Conservation (phyloP, 202 grass and related monocot species). For the Alloteropsis angusta region DNA sequence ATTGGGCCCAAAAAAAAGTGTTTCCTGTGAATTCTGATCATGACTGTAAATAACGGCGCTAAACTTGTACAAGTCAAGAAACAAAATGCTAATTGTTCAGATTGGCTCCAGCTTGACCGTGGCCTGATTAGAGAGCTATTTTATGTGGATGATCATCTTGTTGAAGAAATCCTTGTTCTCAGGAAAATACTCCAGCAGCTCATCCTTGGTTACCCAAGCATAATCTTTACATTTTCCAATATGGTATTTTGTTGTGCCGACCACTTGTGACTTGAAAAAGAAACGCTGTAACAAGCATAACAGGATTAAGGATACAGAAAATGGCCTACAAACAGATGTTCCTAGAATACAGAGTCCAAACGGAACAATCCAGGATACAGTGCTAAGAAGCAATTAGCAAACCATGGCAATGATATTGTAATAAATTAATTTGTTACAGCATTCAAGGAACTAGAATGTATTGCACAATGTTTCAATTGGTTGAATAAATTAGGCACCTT, state of each 20-base stretch:
- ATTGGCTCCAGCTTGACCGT: not conserved
- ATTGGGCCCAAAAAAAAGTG: not conserved
- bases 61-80: conserved; percentile 16
- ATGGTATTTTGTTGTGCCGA: conserved; percentile 47
- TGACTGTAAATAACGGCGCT: not conserved
- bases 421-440: not conserved
- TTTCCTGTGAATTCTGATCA: not conserved
- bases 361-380: not conserved
- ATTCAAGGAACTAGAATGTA: not conserved
- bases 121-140: conserved; percentile 17
- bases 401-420: not conserved
- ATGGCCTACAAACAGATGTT: not conserved
- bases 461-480: not conserved
- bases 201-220: conserved; percentile 87
- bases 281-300: conserved; percentile 51
- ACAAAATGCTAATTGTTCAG: not conserved
- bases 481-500: conserved; percentile 49
- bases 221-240: conserved; percentile 77
- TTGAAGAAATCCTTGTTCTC: conserved; percentile 57
- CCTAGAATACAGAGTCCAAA: not conserved
- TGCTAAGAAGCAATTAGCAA: not conserved
- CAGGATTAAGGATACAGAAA: not conserved
- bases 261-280: conserved; percentile 99
- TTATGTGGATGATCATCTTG: conserved; percentile 94
- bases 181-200: conserved; percentile 76